Evolutionary conservation across 352 stramenopile species (phyloP), one percentile per base, ranked within the genome.

Genomic region (Pythium aphanidermatum): DNA sequence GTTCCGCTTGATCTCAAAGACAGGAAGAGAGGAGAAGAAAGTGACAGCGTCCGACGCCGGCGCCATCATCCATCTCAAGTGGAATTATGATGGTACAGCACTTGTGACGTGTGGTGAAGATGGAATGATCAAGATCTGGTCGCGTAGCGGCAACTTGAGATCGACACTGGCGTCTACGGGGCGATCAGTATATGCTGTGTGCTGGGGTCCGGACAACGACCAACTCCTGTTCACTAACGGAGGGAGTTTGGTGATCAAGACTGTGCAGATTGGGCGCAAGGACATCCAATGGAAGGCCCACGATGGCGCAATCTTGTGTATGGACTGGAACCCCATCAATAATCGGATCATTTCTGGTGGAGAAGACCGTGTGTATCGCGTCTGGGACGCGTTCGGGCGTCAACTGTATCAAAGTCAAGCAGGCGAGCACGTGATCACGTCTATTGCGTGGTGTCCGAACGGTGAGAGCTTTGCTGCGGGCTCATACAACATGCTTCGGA

Each of bases 291-390:
- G 91, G 91, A 92, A 93, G 34, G 91, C 76, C 4, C 90, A 97
- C 58, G 88, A 96, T 38, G 86, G 84, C 27, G 71, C 79, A 14
- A 94, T 97, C 50, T 60, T 96, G 19, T 93, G 79, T 31, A 57
- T 96, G n/a, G 88, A 97, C 61, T 98, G 92, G 92, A 96, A 92
- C 46, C 68, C 79, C 30, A 94, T 96, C 38, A 96, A 92, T 51
- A 89, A 94, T 34, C 76, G 85, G 19, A 77, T 98, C 42, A 70
- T 98, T 31, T 96, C 78, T 9, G 92, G 92, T 21, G 87, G 91
- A 4, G 92, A 98, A 66, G 92, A 98, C 55, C 74, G 92, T 6
- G 75, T 89, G 21, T 98, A 97, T 59, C 72, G 88, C 9, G 77
- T 97, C 11, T 98, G 92, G 90, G 91, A 97, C 55, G 71, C 71